Conservation (phyloP, 805 yeast species). For the Sugiyamaella mastotermitis region DNA sequence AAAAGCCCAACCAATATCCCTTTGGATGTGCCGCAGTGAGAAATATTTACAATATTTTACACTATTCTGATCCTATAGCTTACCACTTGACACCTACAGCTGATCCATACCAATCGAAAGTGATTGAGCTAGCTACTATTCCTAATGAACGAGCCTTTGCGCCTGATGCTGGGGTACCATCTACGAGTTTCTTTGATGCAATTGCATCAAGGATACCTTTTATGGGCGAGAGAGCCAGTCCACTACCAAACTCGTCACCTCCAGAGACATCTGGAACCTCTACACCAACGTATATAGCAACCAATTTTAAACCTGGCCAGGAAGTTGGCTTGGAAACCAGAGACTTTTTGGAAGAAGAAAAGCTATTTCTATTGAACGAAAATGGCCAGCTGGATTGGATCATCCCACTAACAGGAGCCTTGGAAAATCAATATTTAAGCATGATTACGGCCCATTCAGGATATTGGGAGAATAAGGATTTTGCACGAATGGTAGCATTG, state of each 20-base stretch:
- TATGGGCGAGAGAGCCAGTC: constrained; percentile 1
- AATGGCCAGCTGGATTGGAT: constrained; percentile 82
- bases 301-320: constrained; percentile 3
- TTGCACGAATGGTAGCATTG: constrained; percentile 53
- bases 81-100: constrained; percentile 83
- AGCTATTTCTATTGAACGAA: constrained; percentile 52
- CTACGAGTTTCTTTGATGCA: neutral
- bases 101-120: constrained; percentile 30
- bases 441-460: constrained; percentile 86
- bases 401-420: constrained; percentile 47
- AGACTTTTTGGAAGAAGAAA: constrained; percentile 24
- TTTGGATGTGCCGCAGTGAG: constrained; percentile 55
- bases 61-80: constrained; percentile 89
- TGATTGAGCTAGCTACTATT: constrained; percentile 24
- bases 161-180: neutral
- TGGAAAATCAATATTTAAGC: constrained; percentile 73
- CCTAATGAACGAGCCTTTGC: constrained; percentile 20
- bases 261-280: neutral
- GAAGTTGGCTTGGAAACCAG: constrained; percentile 23
- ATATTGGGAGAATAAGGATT: constrained; percentile 80
- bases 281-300: constrained; percentile 2
- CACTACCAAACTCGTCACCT: neutral
- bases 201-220: constrained; percentile 5
- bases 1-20: constrained; percentile 16
- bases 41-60: constrained; percentile 75